phyloP scores from a whole-genome alignment of 805 yeast species.

The Candida mattraensis region DNA sequence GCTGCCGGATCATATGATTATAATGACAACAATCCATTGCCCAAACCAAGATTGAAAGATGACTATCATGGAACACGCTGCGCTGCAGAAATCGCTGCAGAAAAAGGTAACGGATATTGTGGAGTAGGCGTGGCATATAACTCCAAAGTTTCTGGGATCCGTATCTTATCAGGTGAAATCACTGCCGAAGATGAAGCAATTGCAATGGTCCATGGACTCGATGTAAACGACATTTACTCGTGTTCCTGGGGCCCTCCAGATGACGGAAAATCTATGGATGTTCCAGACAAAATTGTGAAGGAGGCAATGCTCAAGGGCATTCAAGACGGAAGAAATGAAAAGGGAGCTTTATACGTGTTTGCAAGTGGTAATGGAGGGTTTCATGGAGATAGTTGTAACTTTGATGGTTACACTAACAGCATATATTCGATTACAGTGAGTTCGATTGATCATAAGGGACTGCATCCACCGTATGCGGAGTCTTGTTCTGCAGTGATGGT shows the following conservation, averaged over 20 bases:
- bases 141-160: constrained; percentile 83
- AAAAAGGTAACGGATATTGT: constrained; percentile 75
- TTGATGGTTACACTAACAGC: constrained; percentile 95
- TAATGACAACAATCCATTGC: constrained; percentile 71
- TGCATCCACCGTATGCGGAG: constrained; percentile 89
- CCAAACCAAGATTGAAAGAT: constrained; percentile 75
- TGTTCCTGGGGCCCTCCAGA: constrained; percentile 99
- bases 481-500: constrained; percentile 93
- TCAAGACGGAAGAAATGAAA: constrained; percentile 72
- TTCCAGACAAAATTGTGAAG: constrained; percentile 74
- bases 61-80: constrained; percentile 97
- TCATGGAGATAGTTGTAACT: constrained; percentile 86
- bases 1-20: constrained; percentile 90
- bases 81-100: constrained; percentile 96
- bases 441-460: constrained; percentile 83
- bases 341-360: constrained; percentile 89
- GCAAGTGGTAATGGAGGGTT: constrained; percentile 95
- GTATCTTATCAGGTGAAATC: constrained; percentile 80
- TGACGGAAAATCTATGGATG: constrained; percentile 83
- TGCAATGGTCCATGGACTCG: constrained; percentile 76
- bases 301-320: constrained; percentile 85
- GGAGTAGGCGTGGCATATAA: constrained; percentile 97
- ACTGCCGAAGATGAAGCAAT: constrained; percentile 89
- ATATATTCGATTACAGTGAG: constrained; percentile 94
- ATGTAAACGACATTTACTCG: constrained; percentile 87